These are phyloP conservation scores for Malassezia equina DNA, from an alignment of 1,284 basidiomycete species.

Conservation along the genomic window DNA sequence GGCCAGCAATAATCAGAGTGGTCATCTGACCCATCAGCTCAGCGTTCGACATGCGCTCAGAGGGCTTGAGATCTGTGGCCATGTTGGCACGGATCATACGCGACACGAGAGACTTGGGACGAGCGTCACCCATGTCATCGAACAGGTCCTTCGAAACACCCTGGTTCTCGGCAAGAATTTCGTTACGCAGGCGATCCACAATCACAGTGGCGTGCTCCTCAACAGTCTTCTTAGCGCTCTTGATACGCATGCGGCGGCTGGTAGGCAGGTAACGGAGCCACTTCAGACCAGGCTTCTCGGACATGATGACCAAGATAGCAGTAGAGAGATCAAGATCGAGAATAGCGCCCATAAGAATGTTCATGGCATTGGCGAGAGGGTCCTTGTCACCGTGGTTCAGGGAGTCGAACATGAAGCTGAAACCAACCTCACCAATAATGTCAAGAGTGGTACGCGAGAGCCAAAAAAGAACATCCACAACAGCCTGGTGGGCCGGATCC, in stretches of 20 bases:
- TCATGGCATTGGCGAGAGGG: constrained; percentile 15
- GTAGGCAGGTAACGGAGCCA: constrained; percentile 37
- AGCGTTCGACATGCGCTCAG: constrained; percentile 57
- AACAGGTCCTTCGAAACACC: constrained; percentile 27
- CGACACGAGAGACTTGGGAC: constrained; percentile 14
- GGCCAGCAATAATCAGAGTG: constrained; percentile 69
- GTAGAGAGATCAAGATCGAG: constrained; percentile 10
- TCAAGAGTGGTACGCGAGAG: constrained; percentile 33
- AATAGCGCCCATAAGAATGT: constrained; percentile 11
- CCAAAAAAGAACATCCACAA: constrained; percentile 28
- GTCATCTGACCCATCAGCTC: constrained; percentile 67
- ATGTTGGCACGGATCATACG: constrained; percentile 44
- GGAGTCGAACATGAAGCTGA: constrained; percentile 30
- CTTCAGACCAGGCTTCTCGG: constrained; percentile 22
- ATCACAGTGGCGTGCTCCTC: constrained; percentile 25
- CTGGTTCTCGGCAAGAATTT: constrained; percentile 26
- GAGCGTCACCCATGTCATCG: constrained; percentile 11
- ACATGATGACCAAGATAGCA: constrained; percentile 18
- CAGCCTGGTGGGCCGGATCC: constrained; percentile 7
- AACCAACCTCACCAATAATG: constrained; percentile 44
- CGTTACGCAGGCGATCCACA: constrained; percentile 24
- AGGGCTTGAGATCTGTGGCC: constrained; percentile 33
- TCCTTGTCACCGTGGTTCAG: constrained; percentile 26
- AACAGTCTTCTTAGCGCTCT: constrained; percentile 19
- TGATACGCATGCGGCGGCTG: constrained; percentile 21